phyloP scores from a whole-genome alignment of 768 basidiomycete species.

The Rhodosporidiobolus sp. region DNA sequence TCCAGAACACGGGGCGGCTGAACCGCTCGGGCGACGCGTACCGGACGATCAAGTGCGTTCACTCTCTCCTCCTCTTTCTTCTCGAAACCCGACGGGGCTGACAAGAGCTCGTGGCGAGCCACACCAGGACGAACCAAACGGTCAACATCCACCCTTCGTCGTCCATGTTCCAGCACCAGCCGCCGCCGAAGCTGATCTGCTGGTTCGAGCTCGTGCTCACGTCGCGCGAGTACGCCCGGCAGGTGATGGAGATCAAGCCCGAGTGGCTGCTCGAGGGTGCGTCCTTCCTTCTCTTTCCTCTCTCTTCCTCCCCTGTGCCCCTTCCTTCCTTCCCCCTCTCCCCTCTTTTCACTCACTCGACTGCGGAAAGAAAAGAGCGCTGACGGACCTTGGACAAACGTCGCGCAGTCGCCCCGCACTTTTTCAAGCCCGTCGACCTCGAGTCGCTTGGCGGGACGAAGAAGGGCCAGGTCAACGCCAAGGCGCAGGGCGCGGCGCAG shows the following conservation, averaged over 20 bases:
- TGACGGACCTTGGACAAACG: too few relatives aligned
- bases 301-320: background rate
- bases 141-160: constrained; percentile 97
- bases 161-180: constrained; percentile 89
- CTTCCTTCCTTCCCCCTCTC: background rate
- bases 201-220: constrained; percentile 99
- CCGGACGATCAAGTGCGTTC: constrained; percentile 68
- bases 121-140: constrained; percentile 62
- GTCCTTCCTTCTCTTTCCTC: constrained; percentile 42
- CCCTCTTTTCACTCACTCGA: too few relatives aligned
- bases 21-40: constrained; percentile 97
- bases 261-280: constrained; percentile 84
- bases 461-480: constrained; percentile 38
- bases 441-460: constrained; percentile 41
- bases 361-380: too few relatives aligned
- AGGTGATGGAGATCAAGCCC: constrained; percentile 98
- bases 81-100: background rate
- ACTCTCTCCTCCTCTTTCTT: background rate
- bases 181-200: constrained; percentile 80
- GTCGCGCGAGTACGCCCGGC: constrained; percentile 92
- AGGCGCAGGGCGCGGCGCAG: constrained; percentile 26
- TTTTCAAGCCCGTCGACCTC: constrained; percentile 66
- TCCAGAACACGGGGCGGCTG: constrained; percentile 66
- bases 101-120: background rate
- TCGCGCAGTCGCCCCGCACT: constrained; percentile 84